A percentile compares a stretch with the other conserved stretches of the same genome.
Evolutionary conservation across 441 rosid species (phyloP).

Genomic region (Sinapis alba): DNA sequence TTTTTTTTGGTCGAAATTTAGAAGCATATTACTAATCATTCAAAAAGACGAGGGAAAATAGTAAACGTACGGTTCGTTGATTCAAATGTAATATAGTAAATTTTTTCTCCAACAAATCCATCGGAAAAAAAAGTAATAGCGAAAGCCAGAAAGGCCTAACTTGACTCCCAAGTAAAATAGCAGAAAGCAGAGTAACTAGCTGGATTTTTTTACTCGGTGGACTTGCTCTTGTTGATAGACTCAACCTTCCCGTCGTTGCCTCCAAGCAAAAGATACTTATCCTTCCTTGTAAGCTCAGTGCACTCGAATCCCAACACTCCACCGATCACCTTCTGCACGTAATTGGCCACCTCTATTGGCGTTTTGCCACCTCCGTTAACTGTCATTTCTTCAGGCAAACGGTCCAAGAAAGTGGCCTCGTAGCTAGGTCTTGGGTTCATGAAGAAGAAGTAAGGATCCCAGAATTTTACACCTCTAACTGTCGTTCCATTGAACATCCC

Average conservation of each 20-base stretch:
- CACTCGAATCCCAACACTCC: conserved; percentile 78
- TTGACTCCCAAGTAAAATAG: conserved; percentile 20
- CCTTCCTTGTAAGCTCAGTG: conserved; percentile 85
- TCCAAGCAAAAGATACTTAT: conserved; percentile 89
- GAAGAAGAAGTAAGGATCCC: conserved; percentile 96
- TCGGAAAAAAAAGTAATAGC: neutral
- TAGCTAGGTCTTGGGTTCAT: conserved; percentile 95
- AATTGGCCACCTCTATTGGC: conserved; percentile 87
- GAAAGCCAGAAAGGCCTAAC: conserved; percentile 8
- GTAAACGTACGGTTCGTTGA: neutral
- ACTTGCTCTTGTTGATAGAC: conserved; percentile 67
- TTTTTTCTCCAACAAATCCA: neutral
- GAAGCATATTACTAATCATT: neutral
- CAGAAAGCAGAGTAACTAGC: neutral
- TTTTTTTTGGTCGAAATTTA: neutral
- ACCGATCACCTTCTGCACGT: conserved; percentile 86
- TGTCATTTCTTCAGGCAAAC: conserved; percentile 83
- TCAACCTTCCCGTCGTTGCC: conserved; percentile 97
- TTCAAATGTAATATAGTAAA: neutral
- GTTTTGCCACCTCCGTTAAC: conserved; percentile 86
- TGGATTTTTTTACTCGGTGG: conserved; percentile 4
- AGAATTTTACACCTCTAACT: conserved; percentile 90
- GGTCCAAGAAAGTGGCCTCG: conserved; percentile 84
- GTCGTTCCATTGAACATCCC: conserved; percentile 90
- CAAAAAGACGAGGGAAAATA: neutral